A percentile compares a stretch with the other conserved stretches of the same genome.
Conservation (phyloP, 2,329 filamentous ascomycete genomes). For the Didymella segeticola region DNA sequence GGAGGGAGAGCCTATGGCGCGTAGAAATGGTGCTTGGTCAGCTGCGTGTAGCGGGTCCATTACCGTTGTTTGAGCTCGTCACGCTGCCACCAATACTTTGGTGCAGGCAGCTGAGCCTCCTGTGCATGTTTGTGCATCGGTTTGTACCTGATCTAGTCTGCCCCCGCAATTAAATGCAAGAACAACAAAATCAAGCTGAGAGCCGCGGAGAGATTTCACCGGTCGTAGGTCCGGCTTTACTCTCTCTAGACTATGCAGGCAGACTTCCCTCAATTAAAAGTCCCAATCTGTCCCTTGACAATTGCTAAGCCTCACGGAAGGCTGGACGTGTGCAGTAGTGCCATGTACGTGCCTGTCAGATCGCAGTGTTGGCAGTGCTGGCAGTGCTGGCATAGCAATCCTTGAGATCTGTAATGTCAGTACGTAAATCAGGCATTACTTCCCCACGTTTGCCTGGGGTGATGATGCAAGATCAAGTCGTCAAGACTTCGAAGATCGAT, state of each 20-base stretch:
- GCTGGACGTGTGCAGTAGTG: slow-evolving; percentile 10
- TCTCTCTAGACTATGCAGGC: neutral
- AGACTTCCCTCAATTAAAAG: slow-evolving; percentile 7
- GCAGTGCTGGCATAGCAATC: slow-evolving; percentile 1
- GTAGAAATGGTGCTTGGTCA: slow-evolving; percentile 4
- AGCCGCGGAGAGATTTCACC: neutral
- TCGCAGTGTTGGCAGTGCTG: neutral
- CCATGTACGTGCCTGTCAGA: slow-evolving; percentile 4
- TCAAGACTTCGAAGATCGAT: too few relatives aligned
- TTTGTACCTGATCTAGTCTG: slow-evolving; percentile 1
- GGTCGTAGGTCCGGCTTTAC: neutral
- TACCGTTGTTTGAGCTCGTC: neutral
- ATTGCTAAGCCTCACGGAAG: slow-evolving; percentile 6
- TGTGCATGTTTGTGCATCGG: slow-evolving; percentile 11
- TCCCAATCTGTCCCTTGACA: neutral
- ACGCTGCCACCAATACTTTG: slow-evolving; percentile 15
- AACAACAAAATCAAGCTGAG: slow-evolving; percentile 2
- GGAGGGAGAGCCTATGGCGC: slow-evolving; percentile 11
- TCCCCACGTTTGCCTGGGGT: neutral
- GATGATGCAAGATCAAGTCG: neutral
- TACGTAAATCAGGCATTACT: slow-evolving; percentile 8
- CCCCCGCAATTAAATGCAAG: slow-evolving; percentile 13
- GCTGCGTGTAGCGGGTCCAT: slow-evolving; percentile 6
- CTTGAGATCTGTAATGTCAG: slow-evolving; percentile 2
- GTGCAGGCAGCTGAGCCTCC: slow-evolving; percentile 15